Evolutionary conservation across 192 early-diverging fungal genomes (phyloP).

Genomic region (Diversispora epigaea): DNA sequence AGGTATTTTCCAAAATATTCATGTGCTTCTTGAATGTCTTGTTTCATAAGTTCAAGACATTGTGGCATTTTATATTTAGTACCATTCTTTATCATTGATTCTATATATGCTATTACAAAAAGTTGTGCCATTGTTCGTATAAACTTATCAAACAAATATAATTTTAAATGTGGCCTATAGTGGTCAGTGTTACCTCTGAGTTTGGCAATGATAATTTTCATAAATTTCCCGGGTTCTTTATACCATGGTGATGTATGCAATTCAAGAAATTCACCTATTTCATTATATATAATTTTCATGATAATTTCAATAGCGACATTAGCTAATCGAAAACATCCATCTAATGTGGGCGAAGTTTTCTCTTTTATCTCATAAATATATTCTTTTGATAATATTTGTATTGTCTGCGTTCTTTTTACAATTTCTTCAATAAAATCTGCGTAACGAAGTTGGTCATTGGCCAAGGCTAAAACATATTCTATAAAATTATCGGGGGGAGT

Average conservation of each 20-base stretch:
- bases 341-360: slow-evolving; percentile 68
- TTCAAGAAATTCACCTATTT: slow-evolving; percentile 69
- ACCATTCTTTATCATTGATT: slow-evolving; percentile 77
- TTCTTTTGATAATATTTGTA: slow-evolving; percentile 50
- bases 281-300: slow-evolving; percentile 81
- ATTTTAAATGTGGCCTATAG: slow-evolving; percentile 79
- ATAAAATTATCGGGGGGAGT: slow-evolving; percentile 77
- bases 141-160: slow-evolving; percentile 84
- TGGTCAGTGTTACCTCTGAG: slow-evolving; percentile 91
- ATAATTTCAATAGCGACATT: slow-evolving; percentile 71
- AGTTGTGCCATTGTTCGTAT: slow-evolving; percentile 82
- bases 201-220: slow-evolving; percentile 66
- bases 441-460: slow-evolving; percentile 88
- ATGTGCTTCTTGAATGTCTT: slow-evolving; percentile 70
- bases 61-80: slow-evolving; percentile 69
- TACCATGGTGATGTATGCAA: slow-evolving; percentile 88
- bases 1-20: slow-evolving; percentile 81
- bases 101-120: slow-evolving; percentile 81
- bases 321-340: slow-evolving; percentile 90
- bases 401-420: slow-evolving; percentile 44
- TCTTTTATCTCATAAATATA: slow-evolving; percentile 59
- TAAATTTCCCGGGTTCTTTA: slow-evolving; percentile 48
- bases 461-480: slow-evolving; percentile 95
- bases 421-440: slow-evolving; percentile 88
- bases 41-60: slow-evolving; percentile 68